A percentile compares a stretch with the other conserved stretches of the same genome.
phyloP scores from a whole-genome alignment of 129 eudicot genomes.

The Flaveria brownii region DNA sequence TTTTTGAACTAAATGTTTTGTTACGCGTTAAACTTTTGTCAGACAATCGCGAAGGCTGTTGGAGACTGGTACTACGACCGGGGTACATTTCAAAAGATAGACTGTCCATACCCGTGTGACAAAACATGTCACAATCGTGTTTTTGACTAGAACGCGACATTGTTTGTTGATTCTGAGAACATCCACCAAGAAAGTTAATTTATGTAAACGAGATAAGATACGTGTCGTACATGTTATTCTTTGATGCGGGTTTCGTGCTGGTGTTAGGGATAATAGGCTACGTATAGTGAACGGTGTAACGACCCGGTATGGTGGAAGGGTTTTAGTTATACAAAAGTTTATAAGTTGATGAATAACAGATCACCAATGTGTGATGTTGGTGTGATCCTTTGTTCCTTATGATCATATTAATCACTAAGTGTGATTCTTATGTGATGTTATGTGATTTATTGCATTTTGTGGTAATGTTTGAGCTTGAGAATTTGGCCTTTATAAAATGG shows the following conservation, averaged over 20 bases:
- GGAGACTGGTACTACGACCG: conserved; percentile 43
- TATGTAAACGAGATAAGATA: conserved; percentile 23
- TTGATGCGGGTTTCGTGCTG: conserved; percentile 28
- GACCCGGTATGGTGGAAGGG: conserved; percentile 10
- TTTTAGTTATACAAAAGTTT: conserved; percentile 16
- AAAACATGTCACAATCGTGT: conserved; percentile 44
- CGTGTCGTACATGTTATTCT: conserved; percentile 10
- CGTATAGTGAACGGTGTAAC: conserved; percentile 1
- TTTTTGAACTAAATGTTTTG: conserved; percentile 16
- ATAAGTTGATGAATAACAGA: conserved; percentile 15
- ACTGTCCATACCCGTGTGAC: conserved; percentile 40
- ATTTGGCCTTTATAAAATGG: not conserved
- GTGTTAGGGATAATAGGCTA: not conserved
- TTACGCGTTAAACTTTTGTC: conserved; percentile 11
- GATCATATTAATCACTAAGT: conserved; percentile 19
- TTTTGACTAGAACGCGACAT: conserved; percentile 29
- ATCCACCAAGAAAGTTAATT: conserved; percentile 4
- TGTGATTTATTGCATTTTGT: not conserved
- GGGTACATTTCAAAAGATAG: conserved; percentile 34
- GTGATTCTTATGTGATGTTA: conserved; percentile 19
- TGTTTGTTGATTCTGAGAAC: not conserved
- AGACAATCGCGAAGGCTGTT: conserved; percentile 47
- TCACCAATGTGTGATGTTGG: conserved; percentile 10
- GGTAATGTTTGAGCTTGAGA: not conserved
- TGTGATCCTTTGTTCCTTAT: conserved; percentile 19